A percentile compares a stretch with the other conserved stretches of the same genome.
phyloP scores from a whole-genome alignment of 1,139 yeast genomes.

The Pichia sp. region DNA sequence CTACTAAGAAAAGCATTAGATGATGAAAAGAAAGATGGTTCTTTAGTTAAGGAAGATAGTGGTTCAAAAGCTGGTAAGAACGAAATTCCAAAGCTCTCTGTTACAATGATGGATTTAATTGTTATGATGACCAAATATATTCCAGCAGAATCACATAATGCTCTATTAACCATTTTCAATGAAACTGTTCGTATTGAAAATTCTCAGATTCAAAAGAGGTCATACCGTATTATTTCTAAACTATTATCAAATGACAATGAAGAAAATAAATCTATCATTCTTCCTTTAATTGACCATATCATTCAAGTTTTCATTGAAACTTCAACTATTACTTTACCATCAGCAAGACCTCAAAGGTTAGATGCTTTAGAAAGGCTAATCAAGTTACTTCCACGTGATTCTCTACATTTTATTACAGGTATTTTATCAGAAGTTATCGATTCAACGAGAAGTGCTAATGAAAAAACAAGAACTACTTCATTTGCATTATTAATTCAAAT shows the following conservation, averaged over 20 bases:
- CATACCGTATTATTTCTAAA: constrained; percentile 72
- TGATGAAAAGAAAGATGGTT: constrained; percentile 40
- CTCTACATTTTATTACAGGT: constrained; percentile 72
- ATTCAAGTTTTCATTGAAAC: constrained; percentile 54
- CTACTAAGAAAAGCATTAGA: constrained; percentile 71
- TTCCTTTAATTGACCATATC: constrained; percentile 49
- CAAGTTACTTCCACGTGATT: constrained; percentile 52
- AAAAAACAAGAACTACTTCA: constrained; percentile 80
- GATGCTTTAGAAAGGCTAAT: constrained; percentile 57
- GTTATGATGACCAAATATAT: constrained; percentile 83
- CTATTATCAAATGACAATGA: constrained; percentile 54
- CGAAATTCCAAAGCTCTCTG: constrained; percentile 47
- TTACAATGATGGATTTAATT: constrained; percentile 86
- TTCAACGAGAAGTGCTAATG: constrained; percentile 90
- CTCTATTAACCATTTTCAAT: constrained; percentile 72
- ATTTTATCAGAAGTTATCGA: constrained; percentile 81
- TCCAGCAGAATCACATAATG: constrained; percentile 62
- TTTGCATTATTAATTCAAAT: constrained; percentile 69
- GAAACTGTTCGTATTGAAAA: constrained; percentile 55
- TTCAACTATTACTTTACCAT: constrained; percentile 53
- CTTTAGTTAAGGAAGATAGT: constrained; percentile 28
- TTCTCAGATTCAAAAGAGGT: constrained; percentile 78
- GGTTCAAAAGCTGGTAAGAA: constrained; percentile 19
- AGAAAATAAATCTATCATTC: constrained; percentile 47
- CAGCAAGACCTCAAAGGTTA: constrained; percentile 80